Base-by-base conservation (phyloP, 192 early-diverging fungal species). In the Entomortierella chlamydospora region DNA sequence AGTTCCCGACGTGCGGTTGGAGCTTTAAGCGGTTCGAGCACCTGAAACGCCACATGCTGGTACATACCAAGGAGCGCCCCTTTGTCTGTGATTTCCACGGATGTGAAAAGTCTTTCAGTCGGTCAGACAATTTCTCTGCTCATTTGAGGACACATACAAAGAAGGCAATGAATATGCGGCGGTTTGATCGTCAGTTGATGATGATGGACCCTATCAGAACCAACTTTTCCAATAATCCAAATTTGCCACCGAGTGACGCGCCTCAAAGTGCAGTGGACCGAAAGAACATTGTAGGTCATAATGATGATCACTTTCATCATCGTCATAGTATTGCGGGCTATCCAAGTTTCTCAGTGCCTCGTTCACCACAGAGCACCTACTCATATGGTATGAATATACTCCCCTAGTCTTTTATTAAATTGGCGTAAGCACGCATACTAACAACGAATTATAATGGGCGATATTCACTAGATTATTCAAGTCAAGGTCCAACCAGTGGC, bases 11-110 rank as follows among this genome's bases (percentile, higher is more conserved):
- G 15, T 84, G 83, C 30, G 66, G 61, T 25, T 89, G 86, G 87
- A 86, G 82, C 33, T 95, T 95, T 69, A 94, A 94, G 71, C 86
- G 92, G 29, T 93, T 90, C 52, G 92, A 94, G 72, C 94, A 95
- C 70, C 82, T 95, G 13, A 93, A 91, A 30, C 89, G 93, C 22
- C 94, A 95, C 69, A 87, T 91, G 86, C 85, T 93, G 61, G 91
- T 90, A 1, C 93, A 94, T 68, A 90, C 93, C 34, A 92, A 92
- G 42, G 91, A 92, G 61, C 81, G 90, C 47, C 86, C 92, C 25
- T 89, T 91, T 82, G 72, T 84, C 31, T 93, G 92, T 82, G 82
- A 82, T 65, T 87, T 83, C 68, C 85, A 87, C 45, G 90, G 89
- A 11, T 95, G 94, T 73, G 91, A 90, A 56, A 94, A 94, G 78